phyloP scores from a whole-genome alignment of 139 green algal species.

The Diplosphaera chodatii region DNA sequence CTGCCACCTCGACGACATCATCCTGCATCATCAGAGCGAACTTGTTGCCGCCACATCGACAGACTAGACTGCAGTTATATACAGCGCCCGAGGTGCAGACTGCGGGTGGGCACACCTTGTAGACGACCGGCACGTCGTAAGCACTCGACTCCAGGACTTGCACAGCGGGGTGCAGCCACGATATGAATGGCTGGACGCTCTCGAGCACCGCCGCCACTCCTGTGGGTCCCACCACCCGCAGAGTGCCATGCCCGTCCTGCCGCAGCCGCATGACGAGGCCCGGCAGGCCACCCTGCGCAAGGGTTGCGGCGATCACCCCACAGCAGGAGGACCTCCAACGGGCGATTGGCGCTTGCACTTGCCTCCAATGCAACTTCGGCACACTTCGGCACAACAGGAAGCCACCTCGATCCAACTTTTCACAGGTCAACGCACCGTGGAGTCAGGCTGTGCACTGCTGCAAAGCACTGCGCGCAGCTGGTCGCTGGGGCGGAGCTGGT shows the following conservation, averaged over 20 bases:
- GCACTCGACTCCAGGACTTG: slow-evolving; percentile 22
- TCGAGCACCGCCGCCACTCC: slow-evolving; percentile 24
- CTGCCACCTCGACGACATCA: slow-evolving; percentile 41
- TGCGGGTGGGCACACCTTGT: no score
- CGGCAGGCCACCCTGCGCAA: slow-evolving; percentile 35
- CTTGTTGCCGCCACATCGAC: no score
- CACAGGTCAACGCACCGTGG: slow-evolving; percentile 19
- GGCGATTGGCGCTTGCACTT: no score
- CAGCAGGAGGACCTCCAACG: no score
- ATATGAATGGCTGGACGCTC: slow-evolving; percentile 41
- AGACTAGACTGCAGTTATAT: no score
- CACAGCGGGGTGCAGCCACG: slow-evolving; percentile 49
- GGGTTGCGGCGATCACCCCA: no score
- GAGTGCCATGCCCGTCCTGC: slow-evolving; percentile 46
- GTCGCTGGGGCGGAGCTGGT: slow-evolving; percentile 41
- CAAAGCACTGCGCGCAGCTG: slow-evolving; percentile 32
- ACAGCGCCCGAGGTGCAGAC: no score
- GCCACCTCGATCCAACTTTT: no score
- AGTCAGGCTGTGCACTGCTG: slow-evolving; percentile 1
- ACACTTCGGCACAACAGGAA: no score
- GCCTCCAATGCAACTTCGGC: no score
- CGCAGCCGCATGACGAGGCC: slow-evolving; percentile 64
- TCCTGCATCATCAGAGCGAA: no score
- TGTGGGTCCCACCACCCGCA: slow-evolving; percentile 52
- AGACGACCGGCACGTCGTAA: slow-evolving; percentile 9